phyloP scores from a whole-genome alignment of 257 asterid species.

The Cruciata laevipes region DNA sequence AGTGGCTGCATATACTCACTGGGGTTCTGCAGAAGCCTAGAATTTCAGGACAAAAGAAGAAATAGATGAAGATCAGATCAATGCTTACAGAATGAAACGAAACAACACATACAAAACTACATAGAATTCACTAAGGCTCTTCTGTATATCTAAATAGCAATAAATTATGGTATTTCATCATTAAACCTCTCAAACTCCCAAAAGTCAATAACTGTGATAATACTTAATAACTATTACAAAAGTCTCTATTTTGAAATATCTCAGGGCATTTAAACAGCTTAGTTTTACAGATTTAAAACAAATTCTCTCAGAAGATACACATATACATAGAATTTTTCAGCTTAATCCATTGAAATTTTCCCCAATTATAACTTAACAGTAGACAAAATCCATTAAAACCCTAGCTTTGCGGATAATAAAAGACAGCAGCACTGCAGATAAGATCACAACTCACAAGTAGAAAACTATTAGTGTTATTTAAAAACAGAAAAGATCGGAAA shows the following conservation, averaged over 20 bases:
- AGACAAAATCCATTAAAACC: background rate
- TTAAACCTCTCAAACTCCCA: background rate
- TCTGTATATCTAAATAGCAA: background rate
- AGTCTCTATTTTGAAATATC: background rate
- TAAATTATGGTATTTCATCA: background rate
- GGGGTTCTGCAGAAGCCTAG: slow-evolving; percentile 80
- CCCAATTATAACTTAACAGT: background rate
- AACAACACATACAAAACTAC: background rate
- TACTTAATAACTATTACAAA: background rate
- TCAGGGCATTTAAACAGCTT: background rate
- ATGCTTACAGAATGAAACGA: background rate
- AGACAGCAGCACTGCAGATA: background rate
- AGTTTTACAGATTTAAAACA: background rate
- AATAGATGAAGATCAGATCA: background rate
- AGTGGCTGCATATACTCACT: slow-evolving; percentile 91
- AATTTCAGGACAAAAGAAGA: slow-evolving; percentile 1
- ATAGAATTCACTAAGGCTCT: background rate
- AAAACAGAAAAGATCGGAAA: background rate
- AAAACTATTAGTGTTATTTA: background rate
- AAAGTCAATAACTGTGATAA: background rate
- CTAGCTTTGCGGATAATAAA: background rate
- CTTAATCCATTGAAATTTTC: no score
- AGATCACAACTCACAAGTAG: background rate
- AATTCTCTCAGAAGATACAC: background rate
- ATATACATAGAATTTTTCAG: background rate